Evolutionary conservation across 108 stramenopile species (phyloP).

Genomic region (Parietichytrium sp.): DNA sequence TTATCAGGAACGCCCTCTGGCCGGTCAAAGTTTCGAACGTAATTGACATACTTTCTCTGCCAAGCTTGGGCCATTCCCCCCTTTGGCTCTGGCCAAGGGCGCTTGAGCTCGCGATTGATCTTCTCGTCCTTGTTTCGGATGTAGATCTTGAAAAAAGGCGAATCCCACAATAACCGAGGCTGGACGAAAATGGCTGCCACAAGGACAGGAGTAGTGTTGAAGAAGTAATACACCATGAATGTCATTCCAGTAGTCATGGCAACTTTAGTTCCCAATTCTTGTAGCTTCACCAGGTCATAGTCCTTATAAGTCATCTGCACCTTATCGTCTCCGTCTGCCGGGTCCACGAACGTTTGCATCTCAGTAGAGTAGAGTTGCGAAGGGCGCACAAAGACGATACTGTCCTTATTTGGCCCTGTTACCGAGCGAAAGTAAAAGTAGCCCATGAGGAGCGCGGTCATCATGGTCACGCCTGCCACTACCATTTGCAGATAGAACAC

Average conservation of each 20-base stretch:
- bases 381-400: not conserved
- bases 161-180: not conserved
- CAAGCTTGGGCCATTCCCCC: too few species aligned
- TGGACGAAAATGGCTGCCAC: not conserved
- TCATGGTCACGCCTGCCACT: too few species aligned
- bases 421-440: not conserved
- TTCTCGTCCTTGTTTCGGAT: constrained; percentile 6
- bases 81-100: not conserved
- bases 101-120: not conserved
- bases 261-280: not conserved
- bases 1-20: too few species aligned
- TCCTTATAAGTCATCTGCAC: not conserved
- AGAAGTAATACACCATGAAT: not conserved
- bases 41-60: too few species aligned
- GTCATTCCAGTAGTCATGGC: not conserved
- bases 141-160: not conserved
- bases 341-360: not conserved
- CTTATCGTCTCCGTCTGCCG: not conserved
- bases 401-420: not conserved
- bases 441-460: too few species aligned
- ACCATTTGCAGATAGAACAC: too few species aligned
- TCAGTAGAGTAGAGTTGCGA: not conserved
- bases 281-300: not conserved
- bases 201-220: not conserved
- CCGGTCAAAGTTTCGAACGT: too few species aligned